Percentiles rank a stretch among this genome's conserved stretches.
Evolutionary conservation across 208 protist genomes (phyloP).

Genomic region (Entamoeba moshkovskii): DNA sequence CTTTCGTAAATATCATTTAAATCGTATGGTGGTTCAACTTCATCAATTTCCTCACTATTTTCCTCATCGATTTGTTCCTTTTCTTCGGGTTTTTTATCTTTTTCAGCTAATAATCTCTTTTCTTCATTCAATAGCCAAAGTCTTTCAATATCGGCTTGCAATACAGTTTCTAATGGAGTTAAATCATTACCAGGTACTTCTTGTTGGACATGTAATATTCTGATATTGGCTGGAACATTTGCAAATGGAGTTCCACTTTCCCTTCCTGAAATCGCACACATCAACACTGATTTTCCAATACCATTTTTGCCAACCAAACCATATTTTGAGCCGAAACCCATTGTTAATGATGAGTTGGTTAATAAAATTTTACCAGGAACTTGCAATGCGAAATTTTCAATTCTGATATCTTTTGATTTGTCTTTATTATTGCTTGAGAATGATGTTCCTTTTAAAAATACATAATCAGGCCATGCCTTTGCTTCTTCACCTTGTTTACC

Average conservation of each 20-base stretch:
- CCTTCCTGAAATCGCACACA: neutral
- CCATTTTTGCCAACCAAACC: slow-evolving; percentile 3
- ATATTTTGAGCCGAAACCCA: neutral
- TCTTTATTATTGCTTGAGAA: neutral
- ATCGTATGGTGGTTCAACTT: neutral
- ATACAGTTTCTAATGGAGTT: slow-evolving; percentile 3
- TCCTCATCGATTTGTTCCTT: neutral
- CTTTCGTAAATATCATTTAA: neutral
- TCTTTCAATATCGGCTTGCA: neutral
- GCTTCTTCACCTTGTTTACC: neutral
- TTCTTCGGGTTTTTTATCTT: neutral
- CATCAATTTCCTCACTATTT: neutral
- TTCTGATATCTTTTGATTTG: neutral
- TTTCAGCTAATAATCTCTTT: neutral
- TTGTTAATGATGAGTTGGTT: neutral
- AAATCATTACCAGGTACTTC: neutral
- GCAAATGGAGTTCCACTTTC: neutral
- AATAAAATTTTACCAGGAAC: neutral
- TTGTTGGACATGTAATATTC: neutral
- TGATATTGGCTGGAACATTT: slow-evolving; percentile 2
- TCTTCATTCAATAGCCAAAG: neutral
- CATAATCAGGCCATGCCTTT: neutral
- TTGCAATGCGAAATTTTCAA: neutral
- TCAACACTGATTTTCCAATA: neutral
- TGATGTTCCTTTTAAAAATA: neutral